Evolutionary conservation across 2,329 filamentous ascomycete species (phyloP).

Genomic region (Coniochaeta sp.): DNA sequence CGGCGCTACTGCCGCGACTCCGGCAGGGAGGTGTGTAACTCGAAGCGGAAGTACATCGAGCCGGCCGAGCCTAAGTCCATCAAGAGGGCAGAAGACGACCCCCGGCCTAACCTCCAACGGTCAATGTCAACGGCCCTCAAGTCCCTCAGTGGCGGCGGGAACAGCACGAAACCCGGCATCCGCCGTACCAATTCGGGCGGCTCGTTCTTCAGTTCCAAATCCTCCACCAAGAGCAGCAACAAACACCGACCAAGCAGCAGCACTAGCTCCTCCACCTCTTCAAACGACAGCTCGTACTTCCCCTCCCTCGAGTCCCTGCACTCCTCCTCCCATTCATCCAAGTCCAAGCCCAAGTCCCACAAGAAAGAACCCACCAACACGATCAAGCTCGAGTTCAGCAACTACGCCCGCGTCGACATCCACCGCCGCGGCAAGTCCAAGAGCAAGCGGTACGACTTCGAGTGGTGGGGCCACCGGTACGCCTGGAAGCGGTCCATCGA

Average conservation of each 20-base stretch:
- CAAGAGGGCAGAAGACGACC: slow-evolving; percentile 25
- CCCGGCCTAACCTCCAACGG: slow-evolving; percentile 33
- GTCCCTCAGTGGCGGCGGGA: slow-evolving; percentile 28
- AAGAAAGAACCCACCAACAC: slow-evolving; percentile 59
- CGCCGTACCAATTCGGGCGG: slow-evolving; percentile 27
- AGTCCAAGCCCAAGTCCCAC: slow-evolving; percentile 18
- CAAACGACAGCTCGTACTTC: slow-evolving; percentile 23
- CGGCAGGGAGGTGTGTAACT: slow-evolving; percentile 85
- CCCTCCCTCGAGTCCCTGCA: slow-evolving; percentile 22
- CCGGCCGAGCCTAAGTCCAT: slow-evolving; percentile 45
- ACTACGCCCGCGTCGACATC: slow-evolving; percentile 89
- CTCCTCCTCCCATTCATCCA: slow-evolving; percentile 6
- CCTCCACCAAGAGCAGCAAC: slow-evolving; percentile 3
- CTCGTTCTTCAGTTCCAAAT: slow-evolving; percentile 17
- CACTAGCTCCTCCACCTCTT: slow-evolving; percentile 24
- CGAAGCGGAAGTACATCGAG: slow-evolving; percentile 62
- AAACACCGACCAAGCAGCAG: slow-evolving; percentile 12
- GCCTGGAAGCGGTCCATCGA: slow-evolving; percentile 71
- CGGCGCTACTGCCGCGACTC: slow-evolving; percentile 89
- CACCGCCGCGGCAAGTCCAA: slow-evolving; percentile 59
- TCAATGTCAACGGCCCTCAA: slow-evolving; percentile 44
- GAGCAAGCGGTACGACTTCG: slow-evolving; percentile 78
- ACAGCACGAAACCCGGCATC: slow-evolving; percentile 17
- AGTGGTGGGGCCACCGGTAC: slow-evolving; percentile 87
- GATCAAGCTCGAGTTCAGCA: slow-evolving; percentile 90